A percentile compares a stretch with the other conserved stretches of the same genome.
Evolutionary conservation across 441 rosid genomes (phyloP).

Genomic region (Melastoma candidum): DNA sequence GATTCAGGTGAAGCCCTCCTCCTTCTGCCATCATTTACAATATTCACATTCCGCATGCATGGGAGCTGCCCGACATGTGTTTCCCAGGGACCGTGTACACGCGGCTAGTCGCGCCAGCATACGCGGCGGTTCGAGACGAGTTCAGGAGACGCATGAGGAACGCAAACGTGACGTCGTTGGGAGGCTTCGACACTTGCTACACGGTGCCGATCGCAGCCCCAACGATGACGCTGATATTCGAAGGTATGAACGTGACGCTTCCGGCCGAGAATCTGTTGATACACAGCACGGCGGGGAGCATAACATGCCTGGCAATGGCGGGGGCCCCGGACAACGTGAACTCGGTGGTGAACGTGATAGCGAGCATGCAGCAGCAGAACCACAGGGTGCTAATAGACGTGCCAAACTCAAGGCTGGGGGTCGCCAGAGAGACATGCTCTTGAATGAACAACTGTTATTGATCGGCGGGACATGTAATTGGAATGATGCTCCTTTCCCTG

Average conservation of each 20-base stretch:
- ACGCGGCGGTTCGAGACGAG: slow-evolving; percentile 4
- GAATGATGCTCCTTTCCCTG: no score
- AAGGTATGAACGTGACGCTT: slow-evolving; percentile 81
- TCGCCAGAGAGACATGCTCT: not conserved
- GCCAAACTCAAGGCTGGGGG: slow-evolving; percentile 5
- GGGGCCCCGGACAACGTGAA: slow-evolving; percentile 68
- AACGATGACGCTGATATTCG: slow-evolving; percentile 70
- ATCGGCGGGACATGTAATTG: not conserved
- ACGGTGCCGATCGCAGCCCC: slow-evolving; percentile 25
- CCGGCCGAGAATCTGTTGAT: slow-evolving; percentile 71
- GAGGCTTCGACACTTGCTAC: slow-evolving; percentile 7
- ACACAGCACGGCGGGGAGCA: slow-evolving; percentile 71
- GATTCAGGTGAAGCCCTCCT: slow-evolving; percentile 52
- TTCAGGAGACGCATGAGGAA: slow-evolving; percentile 6
- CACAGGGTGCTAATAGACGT: slow-evolving; percentile 32
- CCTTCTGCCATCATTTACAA: no score
- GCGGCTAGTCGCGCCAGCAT: slow-evolving; percentile 7
- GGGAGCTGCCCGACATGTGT: no score
- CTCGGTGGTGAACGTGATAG: slow-evolving; percentile 75
- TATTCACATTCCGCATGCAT: no score
- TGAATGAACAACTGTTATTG: not conserved
- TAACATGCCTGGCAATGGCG: slow-evolving; percentile 79
- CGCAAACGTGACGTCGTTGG: slow-evolving; percentile 1
- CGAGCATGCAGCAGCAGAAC: slow-evolving; percentile 96
- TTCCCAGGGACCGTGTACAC: slow-evolving; percentile 5